phyloP scores from a whole-genome alignment of 202 grass and related monocot genomes.

The Dendrocalamus latiflorus region DNA sequence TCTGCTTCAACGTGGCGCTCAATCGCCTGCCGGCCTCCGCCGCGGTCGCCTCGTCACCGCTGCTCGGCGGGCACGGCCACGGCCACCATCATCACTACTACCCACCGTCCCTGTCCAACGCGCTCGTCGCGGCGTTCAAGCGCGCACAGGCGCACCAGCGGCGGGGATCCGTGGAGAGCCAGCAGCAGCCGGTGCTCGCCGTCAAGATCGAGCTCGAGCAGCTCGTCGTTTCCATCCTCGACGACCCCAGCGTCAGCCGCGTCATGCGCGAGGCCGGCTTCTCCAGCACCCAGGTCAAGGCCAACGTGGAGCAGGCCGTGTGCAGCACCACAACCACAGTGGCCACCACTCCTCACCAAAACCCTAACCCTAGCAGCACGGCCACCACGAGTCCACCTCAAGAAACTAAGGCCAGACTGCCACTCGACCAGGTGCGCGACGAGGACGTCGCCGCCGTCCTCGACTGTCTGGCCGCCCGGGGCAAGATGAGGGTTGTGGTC shows the following conservation, averaged over 20 bases:
- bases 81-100: constrained; percentile 39
- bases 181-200: constrained; percentile 86
- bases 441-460: constrained; percentile 62
- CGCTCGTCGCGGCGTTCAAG: constrained; percentile 90
- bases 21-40: constrained; percentile 75
- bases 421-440: constrained; percentile 29
- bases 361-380: constrained; percentile 55
- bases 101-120: constrained; percentile 65
- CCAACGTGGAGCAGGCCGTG: constrained; percentile 79
- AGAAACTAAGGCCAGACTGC: constrained; percentile 43
- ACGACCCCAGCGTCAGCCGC: constrained; percentile 87
- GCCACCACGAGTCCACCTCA: constrained; percentile 28
- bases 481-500: constrained; percentile 60
- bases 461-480: constrained; percentile 42
- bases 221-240: constrained; percentile 94
- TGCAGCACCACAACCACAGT: constrained; percentile 33
- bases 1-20: constrained; percentile 94
- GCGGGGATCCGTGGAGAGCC: constrained; percentile 67
- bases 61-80: constrained; percentile 41
- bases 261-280: constrained; percentile 96
- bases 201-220: constrained; percentile 95
- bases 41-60: constrained; percentile 38
- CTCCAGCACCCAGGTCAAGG: constrained; percentile 88
- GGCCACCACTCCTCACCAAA: neutral
- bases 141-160: constrained; percentile 90